phyloP scores from a whole-genome alignment of 495 filamentous ascomycete genomes.

The Tuber melanosporum region DNA sequence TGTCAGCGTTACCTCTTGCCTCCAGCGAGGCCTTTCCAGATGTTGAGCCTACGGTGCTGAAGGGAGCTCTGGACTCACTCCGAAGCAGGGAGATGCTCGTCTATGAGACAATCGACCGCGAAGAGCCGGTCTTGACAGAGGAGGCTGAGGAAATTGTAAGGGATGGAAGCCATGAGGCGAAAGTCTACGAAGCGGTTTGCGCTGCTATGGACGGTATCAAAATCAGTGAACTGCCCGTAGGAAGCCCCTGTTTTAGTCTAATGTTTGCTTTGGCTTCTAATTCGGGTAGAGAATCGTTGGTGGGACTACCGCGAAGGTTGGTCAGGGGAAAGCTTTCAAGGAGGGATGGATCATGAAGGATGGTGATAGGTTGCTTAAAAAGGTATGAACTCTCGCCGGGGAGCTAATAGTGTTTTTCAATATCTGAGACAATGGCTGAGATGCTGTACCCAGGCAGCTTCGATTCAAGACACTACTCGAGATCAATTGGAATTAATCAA shows the following conservation, averaged over 20 bases:
- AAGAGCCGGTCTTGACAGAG: constrained; percentile 67
- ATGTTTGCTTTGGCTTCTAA: constrained; percentile 19
- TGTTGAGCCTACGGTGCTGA: constrained; percentile 62
- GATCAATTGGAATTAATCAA: constrained; percentile 66
- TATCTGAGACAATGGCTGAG: constrained; percentile 11
- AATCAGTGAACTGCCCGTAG: constrained; percentile 63
- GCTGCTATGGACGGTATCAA: constrained; percentile 70
- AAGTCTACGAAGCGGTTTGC: constrained; percentile 81
- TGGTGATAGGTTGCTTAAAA: constrained; percentile 52
- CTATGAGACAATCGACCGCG: constrained; percentile 73
- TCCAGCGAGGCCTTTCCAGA: constrained; percentile 72
- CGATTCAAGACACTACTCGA: constrained; percentile 70
- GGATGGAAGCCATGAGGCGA: constrained; percentile 89
- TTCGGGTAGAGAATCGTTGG: constrained; percentile 56
- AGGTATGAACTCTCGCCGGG: constrained; percentile 9
- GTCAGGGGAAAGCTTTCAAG: constrained; percentile 94
- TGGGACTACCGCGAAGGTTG: constrained; percentile 76
- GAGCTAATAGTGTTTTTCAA: not conserved
- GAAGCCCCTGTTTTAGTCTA: constrained; percentile 28
- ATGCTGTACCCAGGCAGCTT: constrained; percentile 49
- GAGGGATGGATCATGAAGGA: constrained; percentile 93
- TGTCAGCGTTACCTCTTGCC: constrained; percentile 56
- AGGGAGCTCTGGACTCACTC: constrained; percentile 80
- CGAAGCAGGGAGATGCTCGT: constrained; percentile 74
- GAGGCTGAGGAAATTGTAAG: constrained; percentile 72